Percentiles rank a stretch among this genome's conserved stretches.
Conservation (phyloP, 306 rosid species). For the Medicago ruthenica region DNA sequence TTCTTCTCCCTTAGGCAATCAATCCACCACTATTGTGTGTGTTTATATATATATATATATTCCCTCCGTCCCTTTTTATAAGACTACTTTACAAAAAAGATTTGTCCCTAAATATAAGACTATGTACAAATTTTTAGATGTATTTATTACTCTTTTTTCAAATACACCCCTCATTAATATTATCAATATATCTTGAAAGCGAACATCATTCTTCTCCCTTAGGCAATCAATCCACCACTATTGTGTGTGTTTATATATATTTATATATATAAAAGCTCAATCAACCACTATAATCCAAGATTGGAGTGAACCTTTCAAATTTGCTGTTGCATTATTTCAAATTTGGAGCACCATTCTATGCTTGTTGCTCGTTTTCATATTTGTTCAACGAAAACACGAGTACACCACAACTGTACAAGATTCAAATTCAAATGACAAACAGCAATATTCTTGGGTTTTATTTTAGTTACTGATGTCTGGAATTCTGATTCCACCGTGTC, state of each 20-base stretch:
- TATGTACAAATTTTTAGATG: no score
- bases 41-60: no score
- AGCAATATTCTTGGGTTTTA: neutral
- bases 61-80: no score
- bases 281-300: neutral
- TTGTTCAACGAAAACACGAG: neutral
- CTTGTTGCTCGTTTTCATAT: neutral
- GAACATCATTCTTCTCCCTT: neutral
- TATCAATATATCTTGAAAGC: no score
- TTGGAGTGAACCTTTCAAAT: neutral
- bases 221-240: neutral
- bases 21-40: neutral
- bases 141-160: no score
- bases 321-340: neutral
- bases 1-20: neutral
- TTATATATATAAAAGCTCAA: no score
- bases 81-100: no score
- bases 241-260: no score
- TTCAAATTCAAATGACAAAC: neutral
- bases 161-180: no score
- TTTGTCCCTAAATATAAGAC: no score
- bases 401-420: neutral
- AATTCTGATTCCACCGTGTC: neutral
- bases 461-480: neutral
- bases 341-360: neutral